Percentiles rank a stretch among this genome's conserved stretches.
Evolutionary conservation across 2,329 filamentous ascomycete species (phyloP).

Genomic region (Hymenoscyphus occultus): DNA sequence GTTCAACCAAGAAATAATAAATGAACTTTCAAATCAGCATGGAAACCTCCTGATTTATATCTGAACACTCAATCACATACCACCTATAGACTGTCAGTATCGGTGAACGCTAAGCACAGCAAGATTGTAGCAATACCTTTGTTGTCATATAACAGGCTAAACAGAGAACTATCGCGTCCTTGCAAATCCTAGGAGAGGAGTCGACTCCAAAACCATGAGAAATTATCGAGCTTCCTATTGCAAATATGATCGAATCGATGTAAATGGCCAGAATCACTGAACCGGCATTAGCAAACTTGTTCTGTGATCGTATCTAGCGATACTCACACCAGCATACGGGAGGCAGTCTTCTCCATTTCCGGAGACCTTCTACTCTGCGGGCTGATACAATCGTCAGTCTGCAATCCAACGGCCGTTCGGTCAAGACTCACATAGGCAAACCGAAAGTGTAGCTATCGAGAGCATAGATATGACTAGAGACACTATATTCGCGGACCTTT

Average conservation of each 20-base stretch:
- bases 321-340: slow-evolving; percentile 32
- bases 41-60: not conserved
- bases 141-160: slow-evolving; percentile 61
- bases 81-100: slow-evolving; percentile 12
- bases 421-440: slow-evolving; percentile 28
- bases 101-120: not conserved
- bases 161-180: slow-evolving; percentile 58
- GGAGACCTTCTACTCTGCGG: slow-evolving; percentile 29
- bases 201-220: slow-evolving; percentile 57
- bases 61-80: slow-evolving; percentile 1
- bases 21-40: slow-evolving; percentile 42
- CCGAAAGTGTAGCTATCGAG: slow-evolving; percentile 16
- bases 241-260: slow-evolving; percentile 57
- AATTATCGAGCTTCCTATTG: slow-evolving; percentile 54
- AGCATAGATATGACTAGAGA: slow-evolving; percentile 6
- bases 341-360: slow-evolving; percentile 28
- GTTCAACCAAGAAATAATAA: slow-evolving; percentile 65
- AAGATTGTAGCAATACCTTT: slow-evolving; percentile 45
- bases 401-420: not conserved
- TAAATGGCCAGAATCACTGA: slow-evolving; percentile 60
- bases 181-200: slow-evolving; percentile 48
- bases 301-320: not conserved
- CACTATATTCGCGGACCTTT: not conserved
- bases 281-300: slow-evolving; percentile 7
- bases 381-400: slow-evolving; percentile 18